Conservation (phyloP, 2,329 filamentous ascomycete genomes). For the Capronia americana region DNA sequence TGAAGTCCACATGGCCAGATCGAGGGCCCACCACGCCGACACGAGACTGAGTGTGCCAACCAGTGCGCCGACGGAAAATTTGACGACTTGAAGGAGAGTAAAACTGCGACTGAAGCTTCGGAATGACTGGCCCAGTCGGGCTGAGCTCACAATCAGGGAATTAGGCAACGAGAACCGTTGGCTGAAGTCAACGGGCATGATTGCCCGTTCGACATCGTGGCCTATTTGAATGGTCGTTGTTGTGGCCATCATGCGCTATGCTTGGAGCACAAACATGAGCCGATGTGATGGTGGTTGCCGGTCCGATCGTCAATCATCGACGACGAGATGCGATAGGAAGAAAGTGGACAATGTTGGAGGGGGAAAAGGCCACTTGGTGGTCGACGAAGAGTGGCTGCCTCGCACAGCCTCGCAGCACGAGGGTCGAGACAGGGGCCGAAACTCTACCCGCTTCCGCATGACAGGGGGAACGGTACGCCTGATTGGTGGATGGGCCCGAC, state of each 20-base stretch:
- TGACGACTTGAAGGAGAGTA: not conserved
- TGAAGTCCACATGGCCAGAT: constrained; percentile 12
- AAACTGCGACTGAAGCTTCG: not conserved
- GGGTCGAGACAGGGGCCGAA: not conserved
- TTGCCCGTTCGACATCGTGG: constrained; percentile 1
- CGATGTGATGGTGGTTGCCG: not conserved
- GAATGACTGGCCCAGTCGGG: not conserved
- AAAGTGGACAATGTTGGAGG: not conserved
- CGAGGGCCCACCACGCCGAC: constrained; percentile 6
- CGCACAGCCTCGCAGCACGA: not conserved
- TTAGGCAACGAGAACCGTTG: not conserved
- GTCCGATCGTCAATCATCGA: not conserved
- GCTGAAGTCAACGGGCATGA: not conserved
- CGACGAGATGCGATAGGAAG: not conserved
- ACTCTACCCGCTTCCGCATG: not conserved
- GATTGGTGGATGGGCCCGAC: not conserved
- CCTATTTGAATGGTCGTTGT: not conserved
- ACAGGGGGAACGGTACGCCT: not conserved
- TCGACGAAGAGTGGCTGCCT: not conserved
- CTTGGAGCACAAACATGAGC: not conserved
- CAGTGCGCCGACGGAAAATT: not conserved
- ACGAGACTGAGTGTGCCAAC: constrained; percentile 4
- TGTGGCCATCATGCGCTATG: not conserved
- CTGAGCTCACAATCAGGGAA: not conserved
- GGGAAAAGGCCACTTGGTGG: not conserved